Conservation (phyloP, 495 filamentous ascomycete genomes). For the Hypomontagnella submonticulosa region DNA sequence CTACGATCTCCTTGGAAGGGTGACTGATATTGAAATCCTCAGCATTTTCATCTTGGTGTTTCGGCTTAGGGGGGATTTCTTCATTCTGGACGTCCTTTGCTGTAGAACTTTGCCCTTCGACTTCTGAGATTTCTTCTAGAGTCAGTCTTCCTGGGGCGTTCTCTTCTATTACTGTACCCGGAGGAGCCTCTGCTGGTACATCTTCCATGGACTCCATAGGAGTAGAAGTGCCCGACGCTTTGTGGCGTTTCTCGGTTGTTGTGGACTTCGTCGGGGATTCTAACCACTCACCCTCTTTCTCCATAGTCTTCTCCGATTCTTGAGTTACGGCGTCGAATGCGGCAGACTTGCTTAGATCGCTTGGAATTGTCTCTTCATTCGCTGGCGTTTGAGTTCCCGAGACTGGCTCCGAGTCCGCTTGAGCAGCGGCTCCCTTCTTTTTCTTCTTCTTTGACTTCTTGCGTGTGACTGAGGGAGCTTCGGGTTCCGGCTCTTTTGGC, state of each 20-base stretch:
- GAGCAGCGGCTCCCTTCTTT: constrained; percentile 48
- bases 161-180: constrained; percentile 55
- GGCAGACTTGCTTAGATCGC: constrained; percentile 43
- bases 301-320: constrained; percentile 46
- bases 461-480: constrained; percentile 26
- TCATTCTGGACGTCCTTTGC: constrained; percentile 29
- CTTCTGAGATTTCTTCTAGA: constrained; percentile 48
- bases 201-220: constrained; percentile 45
- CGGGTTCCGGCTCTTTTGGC: constrained; percentile 27
- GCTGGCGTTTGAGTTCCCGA: constrained; percentile 35
- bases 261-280: constrained; percentile 50
- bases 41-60: constrained; percentile 48
- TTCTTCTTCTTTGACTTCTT: constrained; percentile 51
- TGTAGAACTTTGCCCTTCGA: constrained; percentile 40
- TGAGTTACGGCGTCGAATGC: constrained; percentile 44
- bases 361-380: constrained; percentile 43
- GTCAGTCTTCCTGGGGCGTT: constrained; percentile 32
- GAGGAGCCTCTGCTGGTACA: constrained; percentile 41
- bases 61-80: constrained; percentile 29
- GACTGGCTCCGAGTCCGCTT: constrained; percentile 38
- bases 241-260: constrained; percentile 55
- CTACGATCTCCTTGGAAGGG: constrained; percentile 27
- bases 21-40: constrained; percentile 43
- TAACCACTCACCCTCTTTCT: constrained; percentile 44
- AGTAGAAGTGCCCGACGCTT: constrained; percentile 47